phyloP scores from a whole-genome alignment of 2,329 filamentous ascomycete species.

The Huntiella bhutanensis region DNA sequence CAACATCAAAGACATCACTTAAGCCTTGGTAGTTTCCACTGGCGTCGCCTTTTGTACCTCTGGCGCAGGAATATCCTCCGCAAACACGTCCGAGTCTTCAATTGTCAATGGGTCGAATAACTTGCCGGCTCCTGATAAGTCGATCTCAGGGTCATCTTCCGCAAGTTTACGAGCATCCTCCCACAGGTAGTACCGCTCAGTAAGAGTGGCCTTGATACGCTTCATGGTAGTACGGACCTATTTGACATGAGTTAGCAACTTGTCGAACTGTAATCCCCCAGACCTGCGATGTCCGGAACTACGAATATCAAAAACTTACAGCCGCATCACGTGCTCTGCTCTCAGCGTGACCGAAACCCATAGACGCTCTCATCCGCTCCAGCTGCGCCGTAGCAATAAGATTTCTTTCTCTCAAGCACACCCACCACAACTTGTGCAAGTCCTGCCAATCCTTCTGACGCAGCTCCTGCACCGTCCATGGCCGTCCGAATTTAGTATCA shows the following conservation, averaged over 20 bases:
- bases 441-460: conserved; percentile 85
- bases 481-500: conserved; percentile 52
- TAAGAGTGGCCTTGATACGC: conserved; percentile 66
- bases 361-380: conserved; percentile 47
- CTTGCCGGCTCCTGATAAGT: conserved; percentile 31
- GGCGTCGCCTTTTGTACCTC: too few species aligned
- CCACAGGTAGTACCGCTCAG: conserved; percentile 79
- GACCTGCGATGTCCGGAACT: not conserved
- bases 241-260: not conserved
- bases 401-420: conserved; percentile 81
- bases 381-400: conserved; percentile 58
- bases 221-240: conserved; percentile 64
- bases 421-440: conserved; percentile 83
- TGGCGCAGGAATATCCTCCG: conserved; percentile 16
- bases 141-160: conserved; percentile 45
- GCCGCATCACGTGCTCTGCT: conserved; percentile 39
- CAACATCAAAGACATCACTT: too few species aligned
- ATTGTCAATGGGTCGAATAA: conserved; percentile 28
- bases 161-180: conserved; percentile 53
- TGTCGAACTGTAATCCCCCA: not conserved
- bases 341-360: conserved; percentile 59
- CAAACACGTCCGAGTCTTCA: conserved; percentile 19
- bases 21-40: too few species aligned
- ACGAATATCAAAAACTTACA: conserved; percentile 30
- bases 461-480: conserved; percentile 74